Conservation (phyloP, 2,329 filamentous ascomycete species). For the Epicoccum nigrum region DNA sequence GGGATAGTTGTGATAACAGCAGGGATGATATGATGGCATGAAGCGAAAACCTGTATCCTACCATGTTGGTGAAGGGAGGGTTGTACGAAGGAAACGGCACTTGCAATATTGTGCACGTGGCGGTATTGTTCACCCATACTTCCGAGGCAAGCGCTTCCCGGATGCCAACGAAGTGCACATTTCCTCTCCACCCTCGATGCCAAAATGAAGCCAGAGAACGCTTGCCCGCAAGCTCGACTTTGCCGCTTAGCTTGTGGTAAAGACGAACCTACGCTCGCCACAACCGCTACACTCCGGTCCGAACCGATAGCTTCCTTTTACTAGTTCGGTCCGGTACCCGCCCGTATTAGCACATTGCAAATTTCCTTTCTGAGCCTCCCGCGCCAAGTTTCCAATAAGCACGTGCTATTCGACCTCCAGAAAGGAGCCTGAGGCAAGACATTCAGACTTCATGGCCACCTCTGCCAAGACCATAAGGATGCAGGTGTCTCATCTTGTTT, state of each 20-base stretch:
- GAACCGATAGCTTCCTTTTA: neutral
- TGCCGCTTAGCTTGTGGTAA: neutral
- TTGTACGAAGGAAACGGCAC: neutral
- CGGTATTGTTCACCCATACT: neutral
- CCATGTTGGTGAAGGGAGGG: too few relatives aligned
- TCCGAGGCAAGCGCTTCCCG: neutral
- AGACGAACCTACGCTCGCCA: neutral
- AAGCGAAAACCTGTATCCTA: too few relatives aligned
- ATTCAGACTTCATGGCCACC: neutral
- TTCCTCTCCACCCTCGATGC: neutral
- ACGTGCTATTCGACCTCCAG: neutral
- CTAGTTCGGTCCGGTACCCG: neutral
- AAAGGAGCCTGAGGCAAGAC: neutral
- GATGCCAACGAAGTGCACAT: neutral
- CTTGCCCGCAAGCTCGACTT: neutral
- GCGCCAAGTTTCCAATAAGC: neutral
- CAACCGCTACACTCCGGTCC: conserved; percentile 2
- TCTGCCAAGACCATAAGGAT: neutral
- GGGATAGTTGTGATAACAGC: too few relatives aligned
- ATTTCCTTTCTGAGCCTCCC: neutral
- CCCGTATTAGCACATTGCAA: neutral
- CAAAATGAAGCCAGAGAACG: neutral
- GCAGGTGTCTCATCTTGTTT: neutral
- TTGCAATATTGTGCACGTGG: neutral
- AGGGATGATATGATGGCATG: neutral